phyloP scores from a whole-genome alignment of 2,329 filamentous ascomycete species.

The Claviceps digitariae region DNA sequence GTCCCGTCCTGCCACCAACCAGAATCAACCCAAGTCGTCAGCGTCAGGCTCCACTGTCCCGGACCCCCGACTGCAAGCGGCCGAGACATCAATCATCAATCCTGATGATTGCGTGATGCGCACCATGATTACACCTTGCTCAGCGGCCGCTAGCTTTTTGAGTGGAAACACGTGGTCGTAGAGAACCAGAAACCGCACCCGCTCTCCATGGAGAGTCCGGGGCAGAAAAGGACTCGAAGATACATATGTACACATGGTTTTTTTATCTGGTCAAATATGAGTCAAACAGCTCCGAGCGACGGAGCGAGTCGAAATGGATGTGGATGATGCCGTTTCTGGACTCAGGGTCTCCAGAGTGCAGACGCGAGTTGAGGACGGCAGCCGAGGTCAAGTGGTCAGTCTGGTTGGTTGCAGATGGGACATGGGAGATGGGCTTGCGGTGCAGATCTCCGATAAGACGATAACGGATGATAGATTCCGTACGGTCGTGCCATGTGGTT shows the following conservation, averaged over 20 bases:
- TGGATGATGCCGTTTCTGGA: too few relatives aligned
- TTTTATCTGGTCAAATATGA: too few relatives aligned
- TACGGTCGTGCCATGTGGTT: not conserved
- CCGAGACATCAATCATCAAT: not conserved
- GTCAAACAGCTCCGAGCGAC: too few relatives aligned
- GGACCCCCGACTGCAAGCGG: not conserved
- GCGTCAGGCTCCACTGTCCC: not conserved
- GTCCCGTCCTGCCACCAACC: too few relatives aligned
- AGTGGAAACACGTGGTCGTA: not conserved
- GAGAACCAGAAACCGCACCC: not conserved
- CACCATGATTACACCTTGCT: not conserved
- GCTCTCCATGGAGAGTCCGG: not conserved
- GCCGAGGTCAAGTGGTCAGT: too few relatives aligned
- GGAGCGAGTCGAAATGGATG: too few relatives aligned
- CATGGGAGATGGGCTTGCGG: not conserved
- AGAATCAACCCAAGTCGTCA: too few relatives aligned
- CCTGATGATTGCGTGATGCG: constrained; percentile 1
- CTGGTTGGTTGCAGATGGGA: not conserved
- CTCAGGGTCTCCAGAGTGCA: too few relatives aligned
- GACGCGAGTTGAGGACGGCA: too few relatives aligned
- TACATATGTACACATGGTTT: too few relatives aligned
- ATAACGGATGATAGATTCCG: not conserved
- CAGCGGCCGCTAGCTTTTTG: not conserved
- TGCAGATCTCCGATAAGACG: not conserved
- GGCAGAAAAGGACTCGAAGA: too few relatives aligned